Evolutionary conservation across 2,329 filamentous ascomycete species (phyloP).

Genomic region (Sarocladium kiliense): DNA sequence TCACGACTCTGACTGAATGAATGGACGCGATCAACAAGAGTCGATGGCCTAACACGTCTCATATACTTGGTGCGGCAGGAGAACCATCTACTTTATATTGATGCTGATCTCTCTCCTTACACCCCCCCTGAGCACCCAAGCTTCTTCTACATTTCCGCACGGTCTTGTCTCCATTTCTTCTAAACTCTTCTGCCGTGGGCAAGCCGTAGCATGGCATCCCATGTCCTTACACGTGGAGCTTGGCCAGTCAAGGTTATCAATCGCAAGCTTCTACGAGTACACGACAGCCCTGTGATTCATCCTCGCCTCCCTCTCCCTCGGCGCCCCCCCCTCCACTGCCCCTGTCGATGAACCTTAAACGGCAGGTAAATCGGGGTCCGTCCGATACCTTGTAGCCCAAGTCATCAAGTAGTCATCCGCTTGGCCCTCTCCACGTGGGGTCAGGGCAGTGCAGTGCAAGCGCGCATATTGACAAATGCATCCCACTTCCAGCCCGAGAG

Average conservation of each 20-base stretch:
- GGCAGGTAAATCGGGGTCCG: neutral
- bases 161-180: too few relatives aligned
- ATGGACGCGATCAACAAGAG: too few relatives aligned
- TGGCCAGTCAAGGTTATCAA: too few relatives aligned
- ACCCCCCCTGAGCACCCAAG: neutral
- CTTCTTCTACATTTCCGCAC: too few relatives aligned
- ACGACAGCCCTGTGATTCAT: too few relatives aligned
- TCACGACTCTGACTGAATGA: neutral
- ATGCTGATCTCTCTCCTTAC: neutral
- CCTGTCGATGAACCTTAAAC: neutral
- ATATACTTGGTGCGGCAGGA: neutral
- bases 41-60: neutral
- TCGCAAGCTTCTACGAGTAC: too few relatives aligned
- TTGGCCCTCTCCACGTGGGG: neutral
- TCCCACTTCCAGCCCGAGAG: neutral
- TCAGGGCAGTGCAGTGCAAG: too few relatives aligned
- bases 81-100: neutral
- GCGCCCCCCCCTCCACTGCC: neutral
- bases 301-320: neutral
- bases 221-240: neutral
- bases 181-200: too few relatives aligned
- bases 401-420: neutral
- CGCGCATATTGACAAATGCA: neutral
- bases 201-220: too few relatives aligned
- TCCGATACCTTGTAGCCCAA: neutral